Conservation (phyloP, 305 asterid species). For the Stenogyne calaminthoides region DNA sequence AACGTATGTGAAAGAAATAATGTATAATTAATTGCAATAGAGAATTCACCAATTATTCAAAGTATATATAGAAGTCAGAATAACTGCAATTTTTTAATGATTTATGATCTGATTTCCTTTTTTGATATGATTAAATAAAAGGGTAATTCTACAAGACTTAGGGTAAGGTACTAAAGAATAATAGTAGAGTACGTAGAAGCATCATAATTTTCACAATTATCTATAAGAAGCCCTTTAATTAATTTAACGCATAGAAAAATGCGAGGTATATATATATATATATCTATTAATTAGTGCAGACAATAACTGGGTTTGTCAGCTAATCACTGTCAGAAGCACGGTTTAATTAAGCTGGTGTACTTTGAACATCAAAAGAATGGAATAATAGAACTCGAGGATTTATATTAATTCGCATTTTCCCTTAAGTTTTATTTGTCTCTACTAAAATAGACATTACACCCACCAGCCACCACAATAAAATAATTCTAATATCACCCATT, state of each 20-base stretch:
- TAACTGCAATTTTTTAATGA: no score
- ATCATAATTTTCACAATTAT: constrained; percentile 33
- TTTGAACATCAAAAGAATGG: constrained; percentile 34
- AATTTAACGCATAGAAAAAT: constrained; percentile 2
- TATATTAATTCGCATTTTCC: constrained; percentile 28
- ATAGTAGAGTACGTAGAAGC: constrained; percentile 33
- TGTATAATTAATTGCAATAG: neutral
- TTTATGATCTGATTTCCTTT: neutral
- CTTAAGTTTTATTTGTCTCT: neutral
- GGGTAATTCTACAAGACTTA: constrained; percentile 8
- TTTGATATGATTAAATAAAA: neutral
- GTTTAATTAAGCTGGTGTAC: constrained; percentile 26
- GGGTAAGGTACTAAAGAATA: constrained; percentile 6
- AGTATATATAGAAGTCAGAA: neutral
- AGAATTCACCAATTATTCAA: neutral
- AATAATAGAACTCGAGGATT: constrained; percentile 34
- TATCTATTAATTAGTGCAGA: constrained; percentile 25
- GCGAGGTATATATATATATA: neutral
- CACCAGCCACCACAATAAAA: constrained; percentile 16
- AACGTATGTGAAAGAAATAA: no score
- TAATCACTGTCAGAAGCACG: constrained; percentile 34
- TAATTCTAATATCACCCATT: neutral
- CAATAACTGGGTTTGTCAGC: constrained; percentile 44
- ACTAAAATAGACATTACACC: neutral
- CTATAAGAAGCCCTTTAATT: constrained; percentile 23